Evolutionary conservation across 257 asterid species (phyloP).

Genomic region (Salvia hispanica): DNA sequence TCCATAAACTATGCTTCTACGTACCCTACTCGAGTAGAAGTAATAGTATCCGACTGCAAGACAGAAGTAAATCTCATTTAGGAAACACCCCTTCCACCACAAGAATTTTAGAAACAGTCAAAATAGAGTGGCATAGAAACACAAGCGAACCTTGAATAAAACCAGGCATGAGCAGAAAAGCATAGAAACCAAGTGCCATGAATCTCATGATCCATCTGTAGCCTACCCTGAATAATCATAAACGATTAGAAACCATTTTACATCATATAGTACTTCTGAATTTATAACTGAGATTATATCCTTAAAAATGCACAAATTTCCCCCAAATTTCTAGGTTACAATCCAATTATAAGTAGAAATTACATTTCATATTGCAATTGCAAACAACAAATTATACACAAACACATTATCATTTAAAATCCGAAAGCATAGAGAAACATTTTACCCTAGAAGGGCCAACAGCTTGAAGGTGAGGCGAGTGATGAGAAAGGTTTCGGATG

Average conservation of each 20-base stretch:
- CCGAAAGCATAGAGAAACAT: neutral
- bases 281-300: neutral
- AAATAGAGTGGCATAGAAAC: slow-evolving; percentile 15
- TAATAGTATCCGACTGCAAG: slow-evolving; percentile 36
- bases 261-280: neutral
- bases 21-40: slow-evolving; percentile 36
- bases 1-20: slow-evolving; percentile 36
- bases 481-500: slow-evolving; percentile 60
- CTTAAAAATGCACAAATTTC: neutral
- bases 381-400: neutral
- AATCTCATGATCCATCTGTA: slow-evolving; percentile 79
- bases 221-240: slow-evolving; percentile 76
- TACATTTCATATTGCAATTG: neutral
- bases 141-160: slow-evolving; percentile 65
- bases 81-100: slow-evolving; percentile 11
- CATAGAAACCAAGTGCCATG: slow-evolving; percentile 81
- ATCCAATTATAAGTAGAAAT: neutral
- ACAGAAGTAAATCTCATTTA: slow-evolving; percentile 3
- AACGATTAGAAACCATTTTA: slow-evolving; percentile 3
- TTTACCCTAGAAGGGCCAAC: slow-evolving; percentile 71
- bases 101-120: slow-evolving; percentile 1
- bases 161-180: slow-evolving; percentile 74
- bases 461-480: slow-evolving; percentile 61
- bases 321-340: neutral
- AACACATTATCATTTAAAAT: neutral